phyloP scores from a whole-genome alignment of 306 rosid genomes.

The Ceratonia siliqua region DNA sequence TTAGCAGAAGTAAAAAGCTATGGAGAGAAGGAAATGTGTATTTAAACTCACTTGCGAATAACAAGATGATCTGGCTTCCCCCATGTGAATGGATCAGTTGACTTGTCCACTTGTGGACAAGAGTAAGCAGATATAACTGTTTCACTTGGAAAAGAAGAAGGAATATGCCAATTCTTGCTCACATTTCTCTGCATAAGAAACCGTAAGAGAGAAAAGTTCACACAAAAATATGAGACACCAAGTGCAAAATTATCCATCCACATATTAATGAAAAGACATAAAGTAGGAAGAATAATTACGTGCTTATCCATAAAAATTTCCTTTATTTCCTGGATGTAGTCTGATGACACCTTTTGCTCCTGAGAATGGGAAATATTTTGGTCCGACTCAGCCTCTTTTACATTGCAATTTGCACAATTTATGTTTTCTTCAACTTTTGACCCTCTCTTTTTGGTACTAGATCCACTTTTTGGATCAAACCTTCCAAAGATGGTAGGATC shows the following conservation, averaged over 20 bases:
- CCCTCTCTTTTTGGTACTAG: constrained; percentile 54
- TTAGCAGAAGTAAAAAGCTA: neutral
- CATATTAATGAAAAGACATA: constrained; percentile 21
- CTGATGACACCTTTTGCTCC: constrained; percentile 48
- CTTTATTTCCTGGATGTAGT: constrained; percentile 42
- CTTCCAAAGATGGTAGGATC: constrained; percentile 86
- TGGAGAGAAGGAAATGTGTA: constrained; percentile 5
- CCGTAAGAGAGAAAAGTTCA: constrained; percentile 4
- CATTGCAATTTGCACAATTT: constrained; percentile 20
- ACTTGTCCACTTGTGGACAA: constrained; percentile 83
- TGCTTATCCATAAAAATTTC: constrained; percentile 76
- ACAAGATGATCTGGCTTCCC: constrained; percentile 96
- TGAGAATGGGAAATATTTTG: constrained; percentile 41
- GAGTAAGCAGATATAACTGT: constrained; percentile 77
- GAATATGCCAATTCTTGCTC: constrained; percentile 98
- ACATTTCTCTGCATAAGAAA: constrained; percentile 75
- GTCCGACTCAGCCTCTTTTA: constrained; percentile 45
- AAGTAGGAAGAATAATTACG: constrained; percentile 46
- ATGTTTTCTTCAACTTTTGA: constrained; percentile 46
- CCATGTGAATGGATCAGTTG: constrained; percentile 86
- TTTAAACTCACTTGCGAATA: constrained; percentile 81
- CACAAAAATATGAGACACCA: constrained; percentile 12
- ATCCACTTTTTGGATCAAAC: constrained; percentile 51
- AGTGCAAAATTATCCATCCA: constrained; percentile 27
- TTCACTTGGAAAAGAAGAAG: constrained; percentile 86